Percentiles rank a stretch among this genome's conserved stretches.
phyloP scores from a whole-genome alignment of 441 rosid species.

The Adansonia gregorii region DNA sequence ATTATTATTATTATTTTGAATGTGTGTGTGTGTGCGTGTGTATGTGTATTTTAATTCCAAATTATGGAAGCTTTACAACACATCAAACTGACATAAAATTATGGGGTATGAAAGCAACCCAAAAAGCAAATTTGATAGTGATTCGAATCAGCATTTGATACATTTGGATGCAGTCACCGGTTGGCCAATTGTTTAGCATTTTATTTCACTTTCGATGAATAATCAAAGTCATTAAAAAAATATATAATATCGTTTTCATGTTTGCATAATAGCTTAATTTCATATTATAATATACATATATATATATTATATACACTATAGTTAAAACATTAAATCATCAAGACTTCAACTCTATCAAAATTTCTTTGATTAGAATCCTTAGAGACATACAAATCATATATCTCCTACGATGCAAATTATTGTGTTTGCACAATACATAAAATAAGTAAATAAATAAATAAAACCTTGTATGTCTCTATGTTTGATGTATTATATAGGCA shows the following conservation, averaged over 20 bases:
- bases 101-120: constrained; percentile 18
- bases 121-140: constrained; percentile 21
- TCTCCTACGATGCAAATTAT: no score
- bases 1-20: no score
- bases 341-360: no score
- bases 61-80: constrained; percentile 42
- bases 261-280: not conserved
- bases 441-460: no score
- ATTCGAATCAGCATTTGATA: constrained; percentile 23
- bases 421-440: no score
- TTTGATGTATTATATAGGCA: no score
- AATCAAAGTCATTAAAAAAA: constrained; percentile 33
- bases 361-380: no score
- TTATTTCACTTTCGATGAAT: constrained; percentile 34
- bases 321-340: no score
- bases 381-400: no score
- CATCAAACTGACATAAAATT: constrained; percentile 35
- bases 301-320: no score
- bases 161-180: constrained; percentile 35
- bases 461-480: no score
- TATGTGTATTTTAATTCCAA: not conserved
- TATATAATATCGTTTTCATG: constrained; percentile 34
- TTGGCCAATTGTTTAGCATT: constrained; percentile 32
- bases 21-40: no score
- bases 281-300: not conserved